Evolutionary conservation across 2,329 filamentous ascomycete species (phyloP), one percentile per base, ranked within the genome.

Genomic region (Aspergillus sp.): DNA sequence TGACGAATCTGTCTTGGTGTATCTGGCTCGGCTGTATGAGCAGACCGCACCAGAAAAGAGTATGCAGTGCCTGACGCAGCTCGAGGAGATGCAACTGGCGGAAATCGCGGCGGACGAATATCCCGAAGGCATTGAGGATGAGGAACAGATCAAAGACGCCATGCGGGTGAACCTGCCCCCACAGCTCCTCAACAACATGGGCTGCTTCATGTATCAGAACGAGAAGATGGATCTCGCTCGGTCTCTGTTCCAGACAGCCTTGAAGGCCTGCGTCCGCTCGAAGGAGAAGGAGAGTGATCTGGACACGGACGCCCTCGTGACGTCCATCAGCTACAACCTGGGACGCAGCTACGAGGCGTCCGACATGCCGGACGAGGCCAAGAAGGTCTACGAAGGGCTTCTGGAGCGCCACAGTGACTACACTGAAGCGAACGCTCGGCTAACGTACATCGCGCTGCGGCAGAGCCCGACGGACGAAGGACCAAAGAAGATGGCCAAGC

Each of bases 251-350:
- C 90, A 99, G 70, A 86, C 89, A n/a, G 94, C 92, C 0, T 76
- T 99, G 49, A 88, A 87, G 57, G 90, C 93, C 14, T 96, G 92
- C 66, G 85, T 95, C 62, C 88, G 88, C 62, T 86, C 90, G 56
- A 84, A 85, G 44, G 86, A 90, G 63, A 87, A 84, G 62, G 87
- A 91, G 54, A 82, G 87, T 48, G 82, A 84, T 1, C 81, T 87
- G 56, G 94, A 97, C 67, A 92, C 87, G 0, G 94, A 99, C 72
- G 90, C 91, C 13, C 79, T 99, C 4, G 87, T 97, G 22, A 96
- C 93, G 0, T 96, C 92, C 2, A 95, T 99, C 69, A 96, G 90
- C 68, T 99, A 94, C 80, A 99, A 97, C 65, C 83, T 99, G 38
- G 94, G 89, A 24, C 84, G 94, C 52, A 95, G 91, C 52, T 96